Evolutionary conservation across 805 yeast species (phyloP).

Genomic region (Starmera amethionina): DNA sequence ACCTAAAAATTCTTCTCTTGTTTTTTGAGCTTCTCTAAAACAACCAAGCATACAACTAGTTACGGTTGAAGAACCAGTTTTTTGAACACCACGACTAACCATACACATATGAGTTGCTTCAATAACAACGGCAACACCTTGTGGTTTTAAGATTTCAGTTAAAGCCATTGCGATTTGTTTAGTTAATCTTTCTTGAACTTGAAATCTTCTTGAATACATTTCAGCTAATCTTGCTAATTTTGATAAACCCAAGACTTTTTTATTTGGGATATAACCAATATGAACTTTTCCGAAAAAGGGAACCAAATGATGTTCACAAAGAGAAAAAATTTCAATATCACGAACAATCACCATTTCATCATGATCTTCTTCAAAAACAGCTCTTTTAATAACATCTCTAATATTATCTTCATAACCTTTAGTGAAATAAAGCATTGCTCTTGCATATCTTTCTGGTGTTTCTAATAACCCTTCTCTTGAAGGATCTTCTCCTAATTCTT

Average conservation of each 20-base stretch:
- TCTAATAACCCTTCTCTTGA: slow-evolving; percentile 82
- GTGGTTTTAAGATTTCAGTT: slow-evolving; percentile 81
- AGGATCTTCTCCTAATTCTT: slow-evolving; percentile 87
- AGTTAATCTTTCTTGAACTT: slow-evolving; percentile 95
- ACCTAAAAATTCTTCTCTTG: slow-evolving; percentile 91
- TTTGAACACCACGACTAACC: slow-evolving; percentile 97
- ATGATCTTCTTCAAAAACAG: slow-evolving; percentile 96
- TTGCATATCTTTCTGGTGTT: slow-evolving; percentile 93
- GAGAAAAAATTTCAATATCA: slow-evolving; percentile 84
- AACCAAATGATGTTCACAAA: slow-evolving; percentile 96
- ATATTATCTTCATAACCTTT: slow-evolving; percentile 95
- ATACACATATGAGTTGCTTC: slow-evolving; percentile 99
- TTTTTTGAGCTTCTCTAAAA: slow-evolving; percentile 86
- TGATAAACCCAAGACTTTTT: slow-evolving; percentile 83
- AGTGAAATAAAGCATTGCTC: slow-evolving; percentile 93
- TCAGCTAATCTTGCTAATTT: slow-evolving; percentile 94
- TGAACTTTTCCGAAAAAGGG: slow-evolving; percentile 97
- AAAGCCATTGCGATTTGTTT: slow-evolving; percentile 97
- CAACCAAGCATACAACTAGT: slow-evolving; percentile 98
- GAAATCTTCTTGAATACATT: slow-evolving; percentile 91
- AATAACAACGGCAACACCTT: slow-evolving; percentile 97
- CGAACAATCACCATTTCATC: slow-evolving; percentile 98
- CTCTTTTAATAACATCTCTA: slow-evolving; percentile 83
- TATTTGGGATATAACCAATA: slow-evolving; percentile 95
- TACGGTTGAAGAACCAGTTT: slow-evolving; percentile 85